These are phyloP conservation scores for Penicillium aurantiogriseum DNA, from an alignment of 2,329 filamentous ascomycete species.

Conservation along the genomic window DNA sequence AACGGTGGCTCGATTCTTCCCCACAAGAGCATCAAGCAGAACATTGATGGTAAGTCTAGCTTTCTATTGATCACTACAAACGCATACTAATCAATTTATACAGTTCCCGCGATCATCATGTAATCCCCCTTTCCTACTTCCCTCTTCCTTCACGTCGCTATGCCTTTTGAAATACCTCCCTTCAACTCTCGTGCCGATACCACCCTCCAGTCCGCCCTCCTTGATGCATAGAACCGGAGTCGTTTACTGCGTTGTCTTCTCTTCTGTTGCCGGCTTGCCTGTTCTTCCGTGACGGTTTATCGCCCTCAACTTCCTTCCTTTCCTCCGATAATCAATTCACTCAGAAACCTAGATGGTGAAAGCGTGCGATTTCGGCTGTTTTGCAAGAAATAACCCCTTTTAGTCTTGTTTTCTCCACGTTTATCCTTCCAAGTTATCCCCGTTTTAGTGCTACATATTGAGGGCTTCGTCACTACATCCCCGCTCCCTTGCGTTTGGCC, in stretches of 20 bases:
- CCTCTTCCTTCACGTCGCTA: conserved; percentile 29
- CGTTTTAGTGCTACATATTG: conserved; percentile 9
- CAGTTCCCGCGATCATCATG: conserved; percentile 52
- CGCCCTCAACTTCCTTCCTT: conserved; percentile 19
- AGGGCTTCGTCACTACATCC: conserved; percentile 11
- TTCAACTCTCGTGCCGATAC: conserved; percentile 24
- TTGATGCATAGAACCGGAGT: conserved; percentile 42
- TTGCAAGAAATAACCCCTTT: conserved; percentile 24
- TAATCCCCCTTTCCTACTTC: conserved; percentile 30
- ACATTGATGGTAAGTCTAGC: conserved; percentile 71
- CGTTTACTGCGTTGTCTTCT: conserved; percentile 33
- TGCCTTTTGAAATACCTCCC: conserved; percentile 24
- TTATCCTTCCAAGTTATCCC: conserved; percentile 7
- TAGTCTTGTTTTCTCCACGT: conserved; percentile 19
- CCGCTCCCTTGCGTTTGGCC: conserved; percentile 17
- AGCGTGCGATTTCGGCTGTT: conserved; percentile 20
- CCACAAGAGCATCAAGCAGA: conserved; percentile 98
- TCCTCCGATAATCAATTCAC: conserved; percentile 20
- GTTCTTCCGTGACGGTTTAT: conserved; percentile 17
- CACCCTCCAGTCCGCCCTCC: conserved; percentile 23
- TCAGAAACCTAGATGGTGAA: conserved; percentile 36
- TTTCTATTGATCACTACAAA: neutral
- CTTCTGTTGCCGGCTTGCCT: conserved; percentile 22
- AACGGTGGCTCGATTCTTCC: conserved; percentile 94
- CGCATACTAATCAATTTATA: conserved; percentile 7